Base-by-base conservation (phyloP, 1,284 basidiomycete genomes). In the Rhodotorula sp. region DNA sequence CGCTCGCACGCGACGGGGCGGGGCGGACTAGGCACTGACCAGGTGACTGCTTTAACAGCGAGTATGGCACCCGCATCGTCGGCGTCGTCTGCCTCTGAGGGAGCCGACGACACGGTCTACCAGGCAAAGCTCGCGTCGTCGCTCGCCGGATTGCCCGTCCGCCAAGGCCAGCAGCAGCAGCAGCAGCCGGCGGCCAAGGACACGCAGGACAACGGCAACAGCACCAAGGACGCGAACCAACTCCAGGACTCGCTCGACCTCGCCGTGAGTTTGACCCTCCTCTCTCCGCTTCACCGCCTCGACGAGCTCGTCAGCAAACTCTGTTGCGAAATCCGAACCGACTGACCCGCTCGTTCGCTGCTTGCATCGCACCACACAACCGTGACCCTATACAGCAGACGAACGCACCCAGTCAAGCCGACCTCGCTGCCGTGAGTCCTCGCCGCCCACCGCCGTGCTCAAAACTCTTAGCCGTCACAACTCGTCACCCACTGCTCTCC, bases 191-290 rank as follows among this genome's bases (percentile, higher is more conserved):
- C 59, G n/a, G 15, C 51, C 39, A 3, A 52, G 29, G 16, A 47
- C 14, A 29, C 31, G 7, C 48, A 62, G 14, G 54, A 29, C 23
- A 46, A 51, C 34, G 23, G 18, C 29, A 69, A 66, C 60, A 62
- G 86, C 86, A 26, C 54, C 54, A 29, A 26, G 26, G 26, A 56
- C 54, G 54, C 54, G 54, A 26, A n/a, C 12, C n/a, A n/a, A 3
- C 71, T 87, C 79, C 2, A 81, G 81, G 79, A 91, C 90, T 54
- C 91, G 83, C 23, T 84, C 85, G 64, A 85, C 80, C 74, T 87
- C 83, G 48, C 83, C 84, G 51, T 82, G 78, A 59, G 84, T 16
- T 81, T 80, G 34, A 8, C 34, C 34, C 34, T 5, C 1, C 15
- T 12, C 29, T 12, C 34, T 26, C 46, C 39, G 39, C 34, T 16